Conservation (phyloP, 2,329 filamentous ascomycete species). For the Ophiostoma piceae region DNA sequence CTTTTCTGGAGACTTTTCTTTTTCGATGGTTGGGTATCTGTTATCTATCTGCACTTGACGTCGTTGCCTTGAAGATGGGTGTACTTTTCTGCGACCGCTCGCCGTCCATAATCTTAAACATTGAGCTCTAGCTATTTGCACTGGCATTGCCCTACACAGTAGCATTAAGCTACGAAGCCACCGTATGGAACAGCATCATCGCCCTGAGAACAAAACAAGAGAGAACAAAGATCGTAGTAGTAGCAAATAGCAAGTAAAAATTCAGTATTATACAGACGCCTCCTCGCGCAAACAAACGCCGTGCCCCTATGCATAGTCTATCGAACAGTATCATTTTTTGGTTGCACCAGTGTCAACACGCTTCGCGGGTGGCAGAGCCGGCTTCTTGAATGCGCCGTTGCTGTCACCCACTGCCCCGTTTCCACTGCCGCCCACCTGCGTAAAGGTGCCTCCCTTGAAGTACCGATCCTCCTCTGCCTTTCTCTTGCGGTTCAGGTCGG, state of each 20-base stretch:
- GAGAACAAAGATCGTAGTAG: not conserved
- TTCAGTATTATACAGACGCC: not conserved
- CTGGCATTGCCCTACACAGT: too few relatives aligned
- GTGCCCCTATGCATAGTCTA: not conserved
- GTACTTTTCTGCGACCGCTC: not conserved
- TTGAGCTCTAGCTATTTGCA: too few relatives aligned
- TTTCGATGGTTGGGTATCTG: not conserved
- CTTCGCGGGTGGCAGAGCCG: conserved; percentile 67
- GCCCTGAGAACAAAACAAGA: not conserved
- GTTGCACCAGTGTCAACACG: conserved; percentile 60
- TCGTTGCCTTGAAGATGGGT: not conserved
- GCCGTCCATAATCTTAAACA: too few relatives aligned
- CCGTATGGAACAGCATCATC: not conserved
- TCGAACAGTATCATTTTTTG: conserved; percentile 36
- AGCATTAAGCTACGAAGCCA: too few relatives aligned
- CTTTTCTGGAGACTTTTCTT: not conserved
- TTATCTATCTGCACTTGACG: not conserved
- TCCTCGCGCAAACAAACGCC: not conserved
- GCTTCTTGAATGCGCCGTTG: conserved; percentile 74
- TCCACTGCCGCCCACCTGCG: conserved; percentile 61
- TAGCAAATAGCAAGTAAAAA: not conserved
- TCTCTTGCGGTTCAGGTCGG: conserved; percentile 81
- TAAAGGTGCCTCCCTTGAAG: conserved; percentile 97
- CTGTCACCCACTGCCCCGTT: conserved; percentile 37
- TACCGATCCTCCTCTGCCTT: conserved; percentile 93